These are phyloP conservation scores for Penicillium canescens DNA, from an alignment of 495 filamentous ascomycete genomes.

Conservation along the genomic window DNA sequence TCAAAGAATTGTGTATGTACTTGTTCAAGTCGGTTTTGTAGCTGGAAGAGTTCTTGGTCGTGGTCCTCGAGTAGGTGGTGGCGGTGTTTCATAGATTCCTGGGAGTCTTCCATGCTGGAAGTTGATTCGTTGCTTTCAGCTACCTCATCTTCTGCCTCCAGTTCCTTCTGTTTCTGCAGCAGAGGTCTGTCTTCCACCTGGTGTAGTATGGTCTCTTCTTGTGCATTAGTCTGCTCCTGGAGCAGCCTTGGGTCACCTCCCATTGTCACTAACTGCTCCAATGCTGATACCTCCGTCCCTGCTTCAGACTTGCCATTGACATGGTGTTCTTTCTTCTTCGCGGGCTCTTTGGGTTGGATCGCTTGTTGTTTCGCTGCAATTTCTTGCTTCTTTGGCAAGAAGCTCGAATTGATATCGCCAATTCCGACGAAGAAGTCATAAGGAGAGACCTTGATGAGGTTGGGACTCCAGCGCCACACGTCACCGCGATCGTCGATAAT, in stretches of 20 bases:
- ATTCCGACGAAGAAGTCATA: conserved; percentile 99
- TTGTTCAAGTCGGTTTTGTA: conserved; percentile 69
- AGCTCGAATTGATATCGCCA: conserved; percentile 98
- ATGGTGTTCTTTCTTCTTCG: conserved; percentile 32
- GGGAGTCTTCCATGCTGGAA: conserved; percentile 41
- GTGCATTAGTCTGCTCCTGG: conserved; percentile 74
- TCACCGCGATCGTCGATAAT: conserved; percentile 98
- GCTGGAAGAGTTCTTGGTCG: conserved; percentile 72
- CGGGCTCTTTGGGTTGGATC: conserved; percentile 18
- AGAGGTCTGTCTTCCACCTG: conserved; percentile 88
- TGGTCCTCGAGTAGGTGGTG: conserved; percentile 86
- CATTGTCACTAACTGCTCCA: conserved; percentile 78
- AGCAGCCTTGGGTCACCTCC: conserved; percentile 69
- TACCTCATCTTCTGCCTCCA: conserved; percentile 79
- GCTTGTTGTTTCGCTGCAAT: conserved; percentile 40
- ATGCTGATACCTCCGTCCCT: conserved; percentile 50
- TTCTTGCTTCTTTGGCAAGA: conserved; percentile 86
- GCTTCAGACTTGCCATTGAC: conserved; percentile 37
- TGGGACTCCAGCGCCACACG: conserved; percentile 94
- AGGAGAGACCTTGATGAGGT: conserved; percentile 90
- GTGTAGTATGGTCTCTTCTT: conserved; percentile 80
- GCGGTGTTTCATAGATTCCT: conserved; percentile 48
- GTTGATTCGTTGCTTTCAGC: conserved; percentile 47
- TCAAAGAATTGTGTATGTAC: conserved; percentile 82
- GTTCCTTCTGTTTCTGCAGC: conserved; percentile 80